These are phyloP conservation scores for Benincasa hispida DNA, from an alignment of 306 rosid species.

Conservation along the genomic window DNA sequence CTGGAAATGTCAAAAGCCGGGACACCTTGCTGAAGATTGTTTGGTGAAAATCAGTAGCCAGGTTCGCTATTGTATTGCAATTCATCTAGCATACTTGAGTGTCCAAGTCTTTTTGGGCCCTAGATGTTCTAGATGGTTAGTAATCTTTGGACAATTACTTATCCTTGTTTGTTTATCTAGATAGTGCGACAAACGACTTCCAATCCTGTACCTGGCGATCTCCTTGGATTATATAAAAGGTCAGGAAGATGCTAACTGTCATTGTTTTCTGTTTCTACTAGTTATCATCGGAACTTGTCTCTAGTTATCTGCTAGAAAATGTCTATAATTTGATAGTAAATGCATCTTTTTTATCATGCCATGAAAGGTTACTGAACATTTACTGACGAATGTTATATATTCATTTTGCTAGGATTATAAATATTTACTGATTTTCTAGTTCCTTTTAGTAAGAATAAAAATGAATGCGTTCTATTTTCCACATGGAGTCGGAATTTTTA, in stretches of 20 bases:
- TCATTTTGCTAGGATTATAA: background rate
- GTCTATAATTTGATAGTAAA: background rate
- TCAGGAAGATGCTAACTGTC: slow-evolving; percentile 4
- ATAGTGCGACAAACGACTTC: slow-evolving; percentile 25
- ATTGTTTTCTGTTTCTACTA: background rate
- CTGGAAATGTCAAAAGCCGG: slow-evolving; percentile 82
- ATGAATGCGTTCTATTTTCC: background rate
- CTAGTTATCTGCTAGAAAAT: background rate
- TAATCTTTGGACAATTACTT: background rate
- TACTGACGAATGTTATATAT: background rate
- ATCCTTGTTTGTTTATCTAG: slow-evolving; percentile 21
- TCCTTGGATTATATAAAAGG: slow-evolving; percentile 63
- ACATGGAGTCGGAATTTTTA: background rate
- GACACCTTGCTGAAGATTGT: slow-evolving; percentile 91
- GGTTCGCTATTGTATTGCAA: slow-evolving; percentile 22
- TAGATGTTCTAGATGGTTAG: background rate
- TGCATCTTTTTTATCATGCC: background rate
- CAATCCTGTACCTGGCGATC: slow-evolving; percentile 42
- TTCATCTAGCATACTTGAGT: background rate
- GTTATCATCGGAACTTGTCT: background rate
- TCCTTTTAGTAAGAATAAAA: background rate
- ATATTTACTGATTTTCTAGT: background rate
- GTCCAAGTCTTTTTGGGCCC: background rate
- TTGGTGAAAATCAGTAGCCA: slow-evolving; percentile 29
- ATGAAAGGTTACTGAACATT: background rate